Evolutionary conservation across 1,284 basidiomycete species (phyloP).

Genomic region (Volvariella volvacea): DNA sequence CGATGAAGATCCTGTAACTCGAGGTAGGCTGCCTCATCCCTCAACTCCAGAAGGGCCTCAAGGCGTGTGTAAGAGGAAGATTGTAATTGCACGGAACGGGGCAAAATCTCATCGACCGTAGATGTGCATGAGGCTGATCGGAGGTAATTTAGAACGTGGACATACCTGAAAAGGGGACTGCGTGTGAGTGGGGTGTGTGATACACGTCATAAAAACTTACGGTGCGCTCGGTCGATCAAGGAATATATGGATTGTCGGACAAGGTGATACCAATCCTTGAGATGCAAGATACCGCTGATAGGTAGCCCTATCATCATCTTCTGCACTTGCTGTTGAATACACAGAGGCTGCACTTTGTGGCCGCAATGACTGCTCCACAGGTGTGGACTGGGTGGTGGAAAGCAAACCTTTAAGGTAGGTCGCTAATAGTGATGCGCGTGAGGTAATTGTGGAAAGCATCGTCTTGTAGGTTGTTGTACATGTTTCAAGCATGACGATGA

Average conservation of each 20-base stretch:
- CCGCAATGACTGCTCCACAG: neutral
- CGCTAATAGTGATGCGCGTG: conserved; percentile 60
- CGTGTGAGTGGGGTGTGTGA: conserved; percentile 6
- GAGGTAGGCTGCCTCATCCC: conserved; percentile 69
- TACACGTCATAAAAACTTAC: conserved; percentile 37
- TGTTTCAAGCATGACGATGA: conserved; percentile 67
- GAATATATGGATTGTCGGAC: conserved; percentile 60
- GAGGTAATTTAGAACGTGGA: conserved; percentile 63
- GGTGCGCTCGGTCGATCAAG: conserved; percentile 73
- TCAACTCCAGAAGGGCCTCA: conserved; percentile 61
- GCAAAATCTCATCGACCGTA: conserved; percentile 48
- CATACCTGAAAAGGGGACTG: conserved; percentile 39
- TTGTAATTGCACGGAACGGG: conserved; percentile 49
- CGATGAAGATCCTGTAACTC: conserved; percentile 52
- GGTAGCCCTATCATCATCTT: conserved; percentile 29
- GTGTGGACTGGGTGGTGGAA: conserved; percentile 21
- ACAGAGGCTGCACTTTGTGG: conserved; percentile 38
- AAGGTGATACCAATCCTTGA: conserved; percentile 42
- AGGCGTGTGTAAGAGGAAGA: conserved; percentile 40
- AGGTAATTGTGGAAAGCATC: conserved; percentile 55
- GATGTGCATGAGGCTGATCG: conserved; percentile 41
- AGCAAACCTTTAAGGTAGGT: conserved; percentile 48
- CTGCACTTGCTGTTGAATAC: conserved; percentile 37
- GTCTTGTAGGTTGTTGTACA: conserved; percentile 57
- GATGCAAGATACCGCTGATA: conserved; percentile 58